Conservation (phyloP, 208 protist species). For the Leishmania turanica region DNA sequence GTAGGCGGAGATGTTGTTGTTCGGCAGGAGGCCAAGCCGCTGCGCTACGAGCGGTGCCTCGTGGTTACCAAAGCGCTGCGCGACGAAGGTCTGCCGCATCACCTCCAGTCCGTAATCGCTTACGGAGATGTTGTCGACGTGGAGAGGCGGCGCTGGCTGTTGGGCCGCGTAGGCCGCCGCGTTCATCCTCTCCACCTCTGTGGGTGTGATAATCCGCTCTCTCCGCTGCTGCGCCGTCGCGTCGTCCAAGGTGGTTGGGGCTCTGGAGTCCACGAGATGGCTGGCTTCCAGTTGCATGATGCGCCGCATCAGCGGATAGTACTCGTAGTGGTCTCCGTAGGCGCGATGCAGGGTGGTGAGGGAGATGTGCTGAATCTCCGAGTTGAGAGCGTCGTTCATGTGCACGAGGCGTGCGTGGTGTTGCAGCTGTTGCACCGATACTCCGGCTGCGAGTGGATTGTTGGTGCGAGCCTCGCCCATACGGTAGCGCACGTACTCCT, state of each 20-base stretch:
- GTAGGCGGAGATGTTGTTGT: conserved; percentile 13
- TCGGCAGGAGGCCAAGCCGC: conserved; percentile 20
- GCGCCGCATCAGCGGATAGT: conserved; percentile 47
- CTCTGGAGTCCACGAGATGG: conserved; percentile 24
- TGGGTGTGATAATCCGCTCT: conserved; percentile 10
- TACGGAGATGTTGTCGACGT: conserved; percentile 62
- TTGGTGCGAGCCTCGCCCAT: conserved; percentile 31
- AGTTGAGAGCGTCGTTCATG: conserved; percentile 11
- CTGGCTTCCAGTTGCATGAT: conserved; percentile 7
- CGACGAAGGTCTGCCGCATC: conserved; percentile 35
- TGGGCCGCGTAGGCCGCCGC: conserved; percentile 1
- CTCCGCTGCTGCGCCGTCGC: conserved; percentile 4
- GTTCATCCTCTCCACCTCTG: conserved; percentile 11
- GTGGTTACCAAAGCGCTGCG: conserved; percentile 25
- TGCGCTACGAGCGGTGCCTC: conserved; percentile 32
- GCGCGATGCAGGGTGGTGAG: conserved; percentile 42
- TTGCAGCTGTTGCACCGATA: conserved; percentile 46
- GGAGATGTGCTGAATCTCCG: conserved; percentile 36
- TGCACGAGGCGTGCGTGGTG: conserved; percentile 27
- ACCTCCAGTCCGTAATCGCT: conserved; percentile 32
- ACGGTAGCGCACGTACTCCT: conserved; percentile 26
- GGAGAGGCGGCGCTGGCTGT: conserved; percentile 11
- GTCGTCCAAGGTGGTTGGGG: conserved; percentile 4
- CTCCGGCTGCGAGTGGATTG: conserved; percentile 45
- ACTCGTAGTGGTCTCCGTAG: conserved; percentile 79